phyloP scores from a whole-genome alignment of 225 moss, liverwort and hornwort genomes.

The Climacium dendroides region DNA sequence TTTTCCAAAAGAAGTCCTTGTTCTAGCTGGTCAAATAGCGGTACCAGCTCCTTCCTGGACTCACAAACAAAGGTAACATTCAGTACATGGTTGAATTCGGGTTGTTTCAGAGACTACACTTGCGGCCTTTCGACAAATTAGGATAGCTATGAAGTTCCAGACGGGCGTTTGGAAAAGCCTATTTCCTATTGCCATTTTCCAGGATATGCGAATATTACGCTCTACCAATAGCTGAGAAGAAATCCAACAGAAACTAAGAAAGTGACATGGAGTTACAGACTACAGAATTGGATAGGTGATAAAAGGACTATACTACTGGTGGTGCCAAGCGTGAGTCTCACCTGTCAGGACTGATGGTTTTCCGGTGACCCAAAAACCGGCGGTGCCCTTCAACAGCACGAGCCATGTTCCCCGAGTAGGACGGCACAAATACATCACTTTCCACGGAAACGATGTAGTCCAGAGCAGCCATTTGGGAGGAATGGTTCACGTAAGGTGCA shows the following conservation, averaged over 20 bases:
- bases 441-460: conserved; percentile 88
- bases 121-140: background rate
- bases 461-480: conserved; percentile 96
- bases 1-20: conserved; percentile 41
- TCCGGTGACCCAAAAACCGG: conserved; percentile 76
- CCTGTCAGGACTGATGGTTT: conserved; percentile 91
- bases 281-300: background rate
- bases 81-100: background rate
- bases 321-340: background rate
- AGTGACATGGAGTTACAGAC: background rate
- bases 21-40: conserved; percentile 58
- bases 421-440: conserved; percentile 93
- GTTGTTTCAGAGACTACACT: background rate
- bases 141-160: background rate
- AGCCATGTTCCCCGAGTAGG: conserved; percentile 97
- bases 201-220: too few relatives aligned
- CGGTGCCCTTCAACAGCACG: conserved; percentile 98
- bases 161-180: too few relatives aligned
- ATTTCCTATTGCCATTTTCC: background rate
- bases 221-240: background rate
- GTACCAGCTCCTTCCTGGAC: conserved; percentile 73
- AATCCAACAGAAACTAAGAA: background rate
- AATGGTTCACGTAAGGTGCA: conserved; percentile 63
- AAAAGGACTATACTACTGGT: too few relatives aligned
- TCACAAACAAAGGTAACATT: background rate